phyloP scores from a whole-genome alignment of 306 rosid genomes.

The Glycyrrhiza uralensis region DNA sequence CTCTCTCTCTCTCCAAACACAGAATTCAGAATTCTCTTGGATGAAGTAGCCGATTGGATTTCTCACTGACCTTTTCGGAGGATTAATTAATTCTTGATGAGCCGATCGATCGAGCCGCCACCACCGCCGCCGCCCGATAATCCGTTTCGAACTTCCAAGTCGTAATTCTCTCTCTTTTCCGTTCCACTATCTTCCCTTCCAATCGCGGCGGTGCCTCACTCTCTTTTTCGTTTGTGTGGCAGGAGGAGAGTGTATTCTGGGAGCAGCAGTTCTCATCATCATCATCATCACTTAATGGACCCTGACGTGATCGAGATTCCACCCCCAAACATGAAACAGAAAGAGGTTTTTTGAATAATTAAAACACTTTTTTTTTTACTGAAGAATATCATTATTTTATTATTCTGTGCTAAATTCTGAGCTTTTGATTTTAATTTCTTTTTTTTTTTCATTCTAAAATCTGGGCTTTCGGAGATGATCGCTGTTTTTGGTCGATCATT shows the following conservation, averaged over 20 bases:
- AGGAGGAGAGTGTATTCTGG: conserved; percentile 32
- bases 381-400: neutral
- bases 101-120: conserved; percentile 56
- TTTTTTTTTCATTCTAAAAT: neutral
- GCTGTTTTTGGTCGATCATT: neutral
- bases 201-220: neutral
- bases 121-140: conserved; percentile 41
- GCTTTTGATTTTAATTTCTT: too few relatives aligned
- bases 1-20: neutral
- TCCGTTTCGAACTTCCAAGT: conserved; percentile 37
- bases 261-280: conserved; percentile 14
- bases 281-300: too few relatives aligned
- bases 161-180: neutral
- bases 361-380: too few relatives aligned
- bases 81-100: neutral
- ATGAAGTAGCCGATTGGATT: neutral
- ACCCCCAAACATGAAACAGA: conserved; percentile 37
- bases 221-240: conserved; percentile 16
- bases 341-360: conserved; percentile 33
- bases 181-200: neutral
- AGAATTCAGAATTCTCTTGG: neutral
- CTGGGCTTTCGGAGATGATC: neutral
- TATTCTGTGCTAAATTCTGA: too few relatives aligned
- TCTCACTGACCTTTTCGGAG: neutral
- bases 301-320: conserved; percentile 49